A percentile compares a stretch with the other conserved stretches of the same genome.
These are phyloP conservation scores for Macadamia integrifolia DNA, from an alignment of 164 flowering plant genomes.

Conservation along the genomic window DNA sequence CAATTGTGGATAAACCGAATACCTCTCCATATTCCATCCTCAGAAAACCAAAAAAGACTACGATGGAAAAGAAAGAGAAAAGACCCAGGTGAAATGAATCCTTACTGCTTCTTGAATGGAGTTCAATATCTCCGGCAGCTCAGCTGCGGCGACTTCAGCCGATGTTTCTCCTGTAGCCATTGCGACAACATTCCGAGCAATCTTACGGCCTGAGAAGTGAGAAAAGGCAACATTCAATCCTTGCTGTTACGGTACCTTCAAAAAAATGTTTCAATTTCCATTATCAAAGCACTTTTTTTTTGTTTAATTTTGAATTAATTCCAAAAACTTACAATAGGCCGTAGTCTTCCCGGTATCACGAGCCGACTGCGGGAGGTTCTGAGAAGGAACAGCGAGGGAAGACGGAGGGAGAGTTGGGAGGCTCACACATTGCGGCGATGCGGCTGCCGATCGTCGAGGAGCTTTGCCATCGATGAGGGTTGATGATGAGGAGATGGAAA, in stretches of 20 bases:
- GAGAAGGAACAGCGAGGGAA: conserved; percentile 31
- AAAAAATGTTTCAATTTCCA: too few relatives aligned
- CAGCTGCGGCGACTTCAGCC: conserved; percentile 38
- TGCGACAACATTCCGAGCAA: conserved; percentile 64
- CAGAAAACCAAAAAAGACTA: too few relatives aligned
- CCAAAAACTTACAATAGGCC: conserved; percentile 15
- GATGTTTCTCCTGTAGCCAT: conserved; percentile 76
- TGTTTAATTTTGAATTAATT: too few relatives aligned
- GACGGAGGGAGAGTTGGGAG: conserved; percentile 55
- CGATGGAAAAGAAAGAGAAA: neutral
- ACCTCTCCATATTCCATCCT: neutral
- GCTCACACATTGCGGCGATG: conserved; percentile 45
- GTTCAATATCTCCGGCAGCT: conserved; percentile 63
- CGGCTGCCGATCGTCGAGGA: conserved; percentile 35
- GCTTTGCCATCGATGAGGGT: conserved; percentile 50
- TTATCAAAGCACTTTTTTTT: too few relatives aligned
- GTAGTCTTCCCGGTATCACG: conserved; percentile 19
- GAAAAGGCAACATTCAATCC: too few relatives aligned
- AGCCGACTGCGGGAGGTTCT: conserved; percentile 25
- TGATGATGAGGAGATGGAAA: conserved; percentile 48
- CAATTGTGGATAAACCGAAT: neutral
- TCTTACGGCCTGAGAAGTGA: conserved; percentile 54
- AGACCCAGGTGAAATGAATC: neutral
- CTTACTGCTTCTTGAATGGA: conserved; percentile 64
- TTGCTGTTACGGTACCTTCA: too few relatives aligned